Base-by-base conservation (phyloP, 345 rosid species). In the Odontarrhena argentea region DNA sequence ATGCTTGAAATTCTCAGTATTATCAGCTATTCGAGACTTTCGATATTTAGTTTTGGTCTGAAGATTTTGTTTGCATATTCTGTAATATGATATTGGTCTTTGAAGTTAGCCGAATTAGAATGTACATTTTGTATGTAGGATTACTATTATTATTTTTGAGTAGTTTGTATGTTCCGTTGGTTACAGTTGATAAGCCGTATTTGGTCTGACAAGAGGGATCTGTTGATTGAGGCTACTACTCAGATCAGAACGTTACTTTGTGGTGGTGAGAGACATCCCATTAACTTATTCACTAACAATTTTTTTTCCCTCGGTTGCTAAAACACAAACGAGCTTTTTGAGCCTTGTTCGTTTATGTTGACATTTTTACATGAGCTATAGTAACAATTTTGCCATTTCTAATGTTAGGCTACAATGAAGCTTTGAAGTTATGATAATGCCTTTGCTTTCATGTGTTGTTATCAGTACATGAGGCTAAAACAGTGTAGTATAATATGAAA, bases 121-220 rank as follows among this genome's bases (percentile, higher is more conserved):
- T 24, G 4, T 15, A 30, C 26, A 59, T 71, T 14, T 37, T 47
- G 14, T 45, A 2, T 54, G 24, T 7, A 9, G 38, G 55, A 11
- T 46, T 28, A 1, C 12, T 37, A 7, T 8, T 35, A 10, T 59
- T 7, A 14, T 36, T 37, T 60, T 70, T 71, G 57, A 65, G 71
- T 65, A 36, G 53, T 53, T 67, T 34, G 53, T 46, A 74, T 67
- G 53, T 54, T 67, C 18, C 45, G 54, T 67, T 73, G 68, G 25
- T 68, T 74, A 67, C 77, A 74, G 77, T 67, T 74, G 69, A 60
- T 74, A 67, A 55, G 53, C 73, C 63, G 58, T 67, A 68, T 74
- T 12, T 74, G 77, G 77, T 74, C 77, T 67, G 77, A 74, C 77
- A 54, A 74, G 63, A 74, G 61, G 73, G 73, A 74, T 42, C 58